phyloP scores from a whole-genome alignment of 2,329 filamentous ascomycete species.

The Aspergillus sclerotialis region DNA sequence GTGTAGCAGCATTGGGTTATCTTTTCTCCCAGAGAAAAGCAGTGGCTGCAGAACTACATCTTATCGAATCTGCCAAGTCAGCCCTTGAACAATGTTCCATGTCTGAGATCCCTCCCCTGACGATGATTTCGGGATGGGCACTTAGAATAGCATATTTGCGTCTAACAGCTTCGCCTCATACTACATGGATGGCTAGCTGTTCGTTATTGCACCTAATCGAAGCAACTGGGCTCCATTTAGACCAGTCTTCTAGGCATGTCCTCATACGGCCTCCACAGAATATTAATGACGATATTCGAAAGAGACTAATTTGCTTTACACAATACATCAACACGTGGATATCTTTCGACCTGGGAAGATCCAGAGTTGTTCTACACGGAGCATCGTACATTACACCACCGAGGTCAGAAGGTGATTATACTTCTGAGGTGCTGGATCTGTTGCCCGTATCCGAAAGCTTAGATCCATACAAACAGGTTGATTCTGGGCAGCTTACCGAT shows the following conservation, averaged over 20 bases:
- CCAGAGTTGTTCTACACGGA: conserved; percentile 42
- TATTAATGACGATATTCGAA: conserved; percentile 27
- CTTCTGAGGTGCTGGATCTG: conserved; percentile 44
- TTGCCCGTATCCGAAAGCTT: conserved; percentile 47
- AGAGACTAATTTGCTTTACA: conserved; percentile 42
- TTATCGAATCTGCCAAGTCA: conserved; percentile 40
- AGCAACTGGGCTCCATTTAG: conserved; percentile 33
- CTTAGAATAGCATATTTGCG: conserved; percentile 48
- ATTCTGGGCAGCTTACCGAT: conserved; percentile 35
- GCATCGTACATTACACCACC: conserved; percentile 23
- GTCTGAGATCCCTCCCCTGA: conserved; percentile 15
- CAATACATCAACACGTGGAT: conserved; percentile 54
- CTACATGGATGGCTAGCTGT: conserved; percentile 30
- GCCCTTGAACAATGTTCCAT: conserved; percentile 33
- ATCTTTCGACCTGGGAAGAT: conserved; percentile 51
- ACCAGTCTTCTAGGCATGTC: conserved; percentile 7
- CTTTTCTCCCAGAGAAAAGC: conserved; percentile 42
- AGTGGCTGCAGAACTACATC: conserved; percentile 37
- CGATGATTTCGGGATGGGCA: conserved; percentile 36
- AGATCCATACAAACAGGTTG: conserved; percentile 40
- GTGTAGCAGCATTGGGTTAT: conserved; percentile 46
- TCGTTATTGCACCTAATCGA: conserved; percentile 45
- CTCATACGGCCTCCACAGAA: conserved; percentile 7
- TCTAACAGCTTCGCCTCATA: conserved; percentile 45
- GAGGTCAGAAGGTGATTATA: conserved; percentile 40